Base-by-base conservation (phyloP, 768 basidiomycete genomes). In the Pisolithus sp. region DNA sequence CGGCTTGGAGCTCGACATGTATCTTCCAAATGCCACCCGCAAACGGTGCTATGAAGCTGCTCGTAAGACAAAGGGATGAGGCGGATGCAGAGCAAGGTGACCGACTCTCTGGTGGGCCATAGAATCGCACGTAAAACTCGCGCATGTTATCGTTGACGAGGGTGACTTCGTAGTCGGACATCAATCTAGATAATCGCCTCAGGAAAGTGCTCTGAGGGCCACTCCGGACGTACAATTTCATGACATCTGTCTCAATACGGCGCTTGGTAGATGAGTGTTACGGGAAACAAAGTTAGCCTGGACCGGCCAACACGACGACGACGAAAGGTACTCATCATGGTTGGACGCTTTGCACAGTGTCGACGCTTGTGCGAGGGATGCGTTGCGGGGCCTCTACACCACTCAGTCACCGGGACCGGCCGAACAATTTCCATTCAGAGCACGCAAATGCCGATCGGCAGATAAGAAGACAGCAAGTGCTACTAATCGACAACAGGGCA, bases 11-110 rank as follows among this genome's bases (percentile, higher is more conserved):
- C 67, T 99, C 96, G 53, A 99, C 96, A 63, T 99, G 96, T 54
- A 99, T 94, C 80, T 95, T 96, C 96, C 96, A 99, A 50, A 93
- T 88, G 36, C 96, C 96, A 38, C 90, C 89, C n/a, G 89, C 84
- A 65, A 98, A 98, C 6, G 95, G 95, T 51, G 96, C 95, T 97
- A 57, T 46, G 42, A 42, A 54, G 46, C 37, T 13, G 30, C 13
- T 17, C 44, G 34, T 47, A 31, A 31, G 46, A 31, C 46, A n/a
- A 20, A 18, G 46, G 30, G 26, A 28, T 9, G 45, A 31, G 6
- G 13, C 13, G 15, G 2, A 28, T 30, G 21, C 18, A 41, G 21
- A 34, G 51, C 24, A 34, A 28, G 40, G 34, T 37, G 28, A 73
- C 90, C 66, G 71, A 95, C 95, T 99, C 74, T 99, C 95, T 55